These are phyloP conservation scores for Rubroshorea leprosula DNA, from an alignment of 345 rosid genomes.

Conservation along the genomic window DNA sequence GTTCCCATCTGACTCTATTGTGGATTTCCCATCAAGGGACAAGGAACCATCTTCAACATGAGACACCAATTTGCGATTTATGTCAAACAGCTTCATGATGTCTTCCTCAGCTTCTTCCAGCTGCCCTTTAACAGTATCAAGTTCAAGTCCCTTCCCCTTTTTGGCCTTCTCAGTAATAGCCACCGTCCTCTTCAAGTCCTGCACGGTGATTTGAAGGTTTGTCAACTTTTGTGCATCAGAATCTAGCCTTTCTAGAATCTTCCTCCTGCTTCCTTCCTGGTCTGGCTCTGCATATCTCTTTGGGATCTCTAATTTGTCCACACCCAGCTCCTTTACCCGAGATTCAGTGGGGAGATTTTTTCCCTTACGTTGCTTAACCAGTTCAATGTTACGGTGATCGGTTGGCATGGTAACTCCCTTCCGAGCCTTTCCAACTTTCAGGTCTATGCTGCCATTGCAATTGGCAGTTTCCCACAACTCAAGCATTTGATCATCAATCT, in stretches of 20 bases:
- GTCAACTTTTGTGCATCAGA: conserved; percentile 84
- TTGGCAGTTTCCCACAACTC: conserved; percentile 50
- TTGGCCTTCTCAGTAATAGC: conserved; percentile 53
- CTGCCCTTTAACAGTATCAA: conserved; percentile 64
- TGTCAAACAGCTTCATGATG: conserved; percentile 51
- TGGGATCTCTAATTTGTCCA: conserved; percentile 73
- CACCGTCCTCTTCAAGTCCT: conserved; percentile 75
- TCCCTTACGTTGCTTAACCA: conserved; percentile 35
- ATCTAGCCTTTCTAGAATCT: conserved; percentile 80
- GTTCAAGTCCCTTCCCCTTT: conserved; percentile 61
- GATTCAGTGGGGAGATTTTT: conserved; percentile 46
- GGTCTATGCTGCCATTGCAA: conserved; percentile 34
- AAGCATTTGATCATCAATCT: conserved; percentile 47
- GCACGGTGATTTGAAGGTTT: conserved; percentile 68
- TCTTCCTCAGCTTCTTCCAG: conserved; percentile 72
- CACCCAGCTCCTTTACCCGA: conserved; percentile 54
- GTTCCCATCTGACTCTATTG: conserved; percentile 39
- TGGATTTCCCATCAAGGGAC: conserved; percentile 41
- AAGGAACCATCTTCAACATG: conserved; percentile 40
- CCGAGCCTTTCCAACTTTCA: conserved; percentile 33
- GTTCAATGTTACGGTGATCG: too few species aligned
- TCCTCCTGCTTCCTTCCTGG: conserved; percentile 53
- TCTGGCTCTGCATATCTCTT: conserved; percentile 48
- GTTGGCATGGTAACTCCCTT: conserved; percentile 16
- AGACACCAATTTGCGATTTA: conserved; percentile 52